Conservation (phyloP, 495 filamentous ascomycete species). For the Penicillium atrosanguineum region DNA sequence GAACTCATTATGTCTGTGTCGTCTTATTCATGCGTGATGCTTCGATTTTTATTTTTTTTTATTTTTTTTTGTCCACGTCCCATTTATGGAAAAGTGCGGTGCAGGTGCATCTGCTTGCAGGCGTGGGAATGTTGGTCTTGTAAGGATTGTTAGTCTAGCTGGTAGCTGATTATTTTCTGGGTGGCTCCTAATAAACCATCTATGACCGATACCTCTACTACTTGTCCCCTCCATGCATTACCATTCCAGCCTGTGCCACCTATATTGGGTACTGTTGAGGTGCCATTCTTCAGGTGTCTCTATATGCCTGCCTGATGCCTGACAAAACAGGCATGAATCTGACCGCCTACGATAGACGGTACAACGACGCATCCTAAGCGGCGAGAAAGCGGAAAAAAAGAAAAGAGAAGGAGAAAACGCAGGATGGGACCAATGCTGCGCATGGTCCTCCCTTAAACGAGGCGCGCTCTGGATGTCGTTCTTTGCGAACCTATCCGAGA, state of each 20-base stretch:
- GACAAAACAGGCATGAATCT: constrained; percentile 7
- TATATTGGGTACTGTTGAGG: too few species aligned
- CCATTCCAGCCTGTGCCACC: not conserved
- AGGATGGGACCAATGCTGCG: constrained; percentile 13
- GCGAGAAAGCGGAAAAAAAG: constrained; percentile 3
- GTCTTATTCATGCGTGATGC: constrained; percentile 24
- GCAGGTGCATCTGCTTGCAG: constrained; percentile 14
- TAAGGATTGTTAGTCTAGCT: constrained; percentile 6
- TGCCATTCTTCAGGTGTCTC: not conserved
- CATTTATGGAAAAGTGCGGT: constrained; percentile 11
- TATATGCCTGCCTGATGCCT: constrained; percentile 9
- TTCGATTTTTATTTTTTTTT: constrained; percentile 12
- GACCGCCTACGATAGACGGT: constrained; percentile 29
- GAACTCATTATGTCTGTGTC: constrained; percentile 20
- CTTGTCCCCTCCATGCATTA: not conserved
- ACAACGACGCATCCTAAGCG: constrained; percentile 16
- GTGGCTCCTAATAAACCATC: constrained; percentile 13
- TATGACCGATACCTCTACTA: not conserved
- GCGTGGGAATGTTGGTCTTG: constrained; percentile 11
- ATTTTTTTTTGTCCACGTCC: constrained; percentile 10
- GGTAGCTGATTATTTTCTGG: constrained; percentile 2
- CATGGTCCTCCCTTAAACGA: constrained; percentile 9
- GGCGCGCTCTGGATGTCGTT: constrained; percentile 18
- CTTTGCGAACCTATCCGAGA: constrained; percentile 15
- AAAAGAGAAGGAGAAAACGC: constrained; percentile 6